Conservation (phyloP, 164 flowering plant genomes). For the Macadamia tetraphylla region DNA sequence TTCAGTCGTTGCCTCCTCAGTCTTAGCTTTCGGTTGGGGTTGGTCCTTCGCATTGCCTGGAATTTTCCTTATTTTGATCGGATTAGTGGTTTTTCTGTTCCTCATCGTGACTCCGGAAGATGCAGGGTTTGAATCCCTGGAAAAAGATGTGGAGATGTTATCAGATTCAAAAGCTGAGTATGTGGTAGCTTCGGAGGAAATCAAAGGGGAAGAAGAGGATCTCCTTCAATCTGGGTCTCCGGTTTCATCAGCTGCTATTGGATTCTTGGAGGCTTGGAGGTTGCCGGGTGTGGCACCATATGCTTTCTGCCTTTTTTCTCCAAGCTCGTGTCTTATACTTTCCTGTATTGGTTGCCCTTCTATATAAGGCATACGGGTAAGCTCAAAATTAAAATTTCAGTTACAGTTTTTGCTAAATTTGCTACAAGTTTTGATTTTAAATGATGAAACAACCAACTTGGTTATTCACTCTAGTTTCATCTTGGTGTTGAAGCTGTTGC, state of each 20-base stretch:
- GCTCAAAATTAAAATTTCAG: not conserved
- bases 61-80: constrained; percentile 43
- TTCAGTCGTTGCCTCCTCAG: constrained; percentile 66
- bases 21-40: constrained; percentile 96
- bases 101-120: constrained; percentile 69
- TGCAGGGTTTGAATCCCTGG: constrained; percentile 45
- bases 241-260: constrained; percentile 55
- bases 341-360: constrained; percentile 94
- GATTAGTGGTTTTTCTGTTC: constrained; percentile 52
- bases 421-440: too few species aligned
- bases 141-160: constrained; percentile 49
- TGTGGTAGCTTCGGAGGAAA: constrained; percentile 10
- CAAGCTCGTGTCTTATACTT: constrained; percentile 22
- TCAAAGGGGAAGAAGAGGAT: constrained; percentile 45
- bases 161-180: constrained; percentile 14
- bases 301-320: constrained; percentile 96
- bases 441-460: too few species aligned
- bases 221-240: constrained; percentile 24
- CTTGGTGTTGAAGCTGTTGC: constrained; percentile 69
- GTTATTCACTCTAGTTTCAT: not conserved
- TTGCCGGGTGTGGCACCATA: constrained; percentile 86
- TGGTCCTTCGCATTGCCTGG: constrained; percentile 94
- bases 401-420: too few species aligned
- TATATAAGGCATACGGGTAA: constrained; percentile 93
- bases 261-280: constrained; percentile 91